These are phyloP conservation scores for Novymonas esmeraldas DNA, from an alignment of 208 protist species.

Conservation along the genomic window DNA sequence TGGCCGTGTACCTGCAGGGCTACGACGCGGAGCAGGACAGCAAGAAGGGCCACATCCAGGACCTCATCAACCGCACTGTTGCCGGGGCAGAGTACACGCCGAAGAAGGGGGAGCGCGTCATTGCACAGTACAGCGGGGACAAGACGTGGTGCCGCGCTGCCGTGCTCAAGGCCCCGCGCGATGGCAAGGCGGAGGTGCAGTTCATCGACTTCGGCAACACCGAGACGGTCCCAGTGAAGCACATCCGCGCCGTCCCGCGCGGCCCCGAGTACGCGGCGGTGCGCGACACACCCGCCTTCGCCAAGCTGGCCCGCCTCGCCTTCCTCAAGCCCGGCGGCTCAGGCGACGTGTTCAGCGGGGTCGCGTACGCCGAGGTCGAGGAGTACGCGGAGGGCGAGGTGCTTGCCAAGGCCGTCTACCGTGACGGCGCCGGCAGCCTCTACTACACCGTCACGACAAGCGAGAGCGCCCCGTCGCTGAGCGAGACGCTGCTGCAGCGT, in stretches of 20 bases:
- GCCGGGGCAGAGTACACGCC: constrained; percentile 23
- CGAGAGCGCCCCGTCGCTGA: constrained; percentile 70
- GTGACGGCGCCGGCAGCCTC: constrained; percentile 45
- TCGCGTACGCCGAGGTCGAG: constrained; percentile 56
- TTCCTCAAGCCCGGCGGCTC: constrained; percentile 65
- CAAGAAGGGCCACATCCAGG: constrained; percentile 54
- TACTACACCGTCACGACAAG: constrained; percentile 78
- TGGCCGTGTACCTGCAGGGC: constrained; percentile 78
- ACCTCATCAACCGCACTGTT: constrained; percentile 55
- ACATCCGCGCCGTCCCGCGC: constrained; percentile 70
- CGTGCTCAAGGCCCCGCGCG: constrained; percentile 53
- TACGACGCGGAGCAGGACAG: constrained; percentile 43
- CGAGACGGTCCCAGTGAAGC: constrained; percentile 46
- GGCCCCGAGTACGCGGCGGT: constrained; percentile 72
- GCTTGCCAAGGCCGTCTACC: constrained; percentile 80
- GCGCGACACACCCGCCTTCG: constrained; percentile 68
- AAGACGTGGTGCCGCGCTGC: constrained; percentile 84
- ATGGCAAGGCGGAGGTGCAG: constrained; percentile 57
- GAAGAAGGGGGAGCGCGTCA: constrained; percentile 78
- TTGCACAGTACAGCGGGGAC: constrained; percentile 75
- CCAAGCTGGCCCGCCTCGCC: constrained; percentile 64
- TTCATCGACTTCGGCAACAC: constrained; percentile 91
- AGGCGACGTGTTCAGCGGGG: constrained; percentile 40
- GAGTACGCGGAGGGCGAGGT: constrained; percentile 79
- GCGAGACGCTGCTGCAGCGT: constrained; percentile 80